Evolutionary conservation across 202 grass and related monocot species (phyloP).

Genomic region (Carex arenaria): DNA sequence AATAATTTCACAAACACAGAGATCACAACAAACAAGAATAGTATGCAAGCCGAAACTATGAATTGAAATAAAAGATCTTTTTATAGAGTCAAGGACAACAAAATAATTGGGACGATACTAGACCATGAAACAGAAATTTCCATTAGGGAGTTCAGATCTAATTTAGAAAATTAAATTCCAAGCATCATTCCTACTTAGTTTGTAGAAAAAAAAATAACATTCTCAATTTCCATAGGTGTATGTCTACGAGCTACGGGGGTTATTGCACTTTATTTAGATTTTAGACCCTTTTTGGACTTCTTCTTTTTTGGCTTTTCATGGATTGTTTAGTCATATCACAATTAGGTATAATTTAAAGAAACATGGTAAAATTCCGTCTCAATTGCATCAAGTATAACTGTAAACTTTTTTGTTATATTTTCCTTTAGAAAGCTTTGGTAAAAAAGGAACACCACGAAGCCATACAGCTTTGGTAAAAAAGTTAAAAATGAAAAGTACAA

Average conservation of each 20-base stretch:
- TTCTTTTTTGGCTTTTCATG: not conserved
- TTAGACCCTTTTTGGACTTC: not conserved
- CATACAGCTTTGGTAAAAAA: slow-evolving; percentile 5
- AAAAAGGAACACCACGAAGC: not conserved
- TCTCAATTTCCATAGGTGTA: not conserved
- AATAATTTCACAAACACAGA: slow-evolving; percentile 18
- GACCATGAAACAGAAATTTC: not conserved
- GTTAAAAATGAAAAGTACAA: slow-evolving; percentile 14
- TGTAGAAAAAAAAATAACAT: not conserved
- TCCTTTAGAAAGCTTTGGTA: not conserved
- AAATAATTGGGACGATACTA: not conserved
- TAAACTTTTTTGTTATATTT: too few relatives aligned
- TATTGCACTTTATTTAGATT: not conserved
- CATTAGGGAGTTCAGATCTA: not conserved
- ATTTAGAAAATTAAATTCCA: not conserved
- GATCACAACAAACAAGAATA: not conserved
- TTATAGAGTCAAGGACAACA: too few relatives aligned
- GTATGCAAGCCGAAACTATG: not conserved
- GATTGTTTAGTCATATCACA: not conserved
- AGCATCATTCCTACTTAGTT: not conserved
- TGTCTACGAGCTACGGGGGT: too few relatives aligned
- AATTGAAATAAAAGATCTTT: not conserved
- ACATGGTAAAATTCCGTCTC: not conserved
- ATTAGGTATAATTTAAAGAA: not conserved
- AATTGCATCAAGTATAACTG: not conserved